These are phyloP conservation scores for Ascochyta pisi DNA, from an alignment of 2,329 filamentous ascomycete genomes.

Conservation along the genomic window DNA sequence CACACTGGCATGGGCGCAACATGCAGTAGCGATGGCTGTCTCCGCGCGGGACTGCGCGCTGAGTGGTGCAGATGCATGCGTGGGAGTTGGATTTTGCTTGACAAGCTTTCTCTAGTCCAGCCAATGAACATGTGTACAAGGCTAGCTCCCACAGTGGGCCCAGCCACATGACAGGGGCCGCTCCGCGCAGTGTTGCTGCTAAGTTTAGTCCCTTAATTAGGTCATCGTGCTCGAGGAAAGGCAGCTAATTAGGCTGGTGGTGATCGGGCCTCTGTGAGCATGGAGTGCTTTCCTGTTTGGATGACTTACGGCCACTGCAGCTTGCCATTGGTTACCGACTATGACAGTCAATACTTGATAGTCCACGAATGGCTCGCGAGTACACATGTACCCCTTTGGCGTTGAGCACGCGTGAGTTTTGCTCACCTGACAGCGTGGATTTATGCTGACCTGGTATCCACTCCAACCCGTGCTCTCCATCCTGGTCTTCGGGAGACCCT, in stretches of 20 bases:
- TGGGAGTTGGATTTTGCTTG: constrained; percentile 43
- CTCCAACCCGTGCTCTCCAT: constrained; percentile 12
- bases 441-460: constrained; percentile 14
- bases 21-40: constrained; percentile 42
- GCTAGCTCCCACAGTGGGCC: constrained; percentile 30
- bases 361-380: constrained; percentile 44
- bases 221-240: constrained; percentile 22
- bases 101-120: constrained; percentile 45
- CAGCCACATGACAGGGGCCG: constrained; percentile 27
- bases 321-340: constrained; percentile 46
- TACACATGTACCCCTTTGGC: constrained; percentile 36
- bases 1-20: constrained; percentile 35
- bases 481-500: constrained; percentile 29
- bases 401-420: constrained; percentile 25
- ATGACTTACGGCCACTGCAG: constrained; percentile 18
- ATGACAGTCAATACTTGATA: constrained; percentile 44
- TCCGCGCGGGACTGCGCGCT: constrained; percentile 36
- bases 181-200: constrained; percentile 33
- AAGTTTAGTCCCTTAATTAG: constrained; percentile 47
- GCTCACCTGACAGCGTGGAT: constrained; percentile 47
- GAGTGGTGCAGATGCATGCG: constrained; percentile 39
- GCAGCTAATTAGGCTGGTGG: constrained; percentile 42
- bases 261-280: constrained; percentile 19
- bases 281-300: constrained; percentile 29
- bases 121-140: constrained; percentile 38